These are phyloP conservation scores for Pistacia vera DNA, from an alignment of 345 rosid species.

Conservation along the genomic window DNA sequence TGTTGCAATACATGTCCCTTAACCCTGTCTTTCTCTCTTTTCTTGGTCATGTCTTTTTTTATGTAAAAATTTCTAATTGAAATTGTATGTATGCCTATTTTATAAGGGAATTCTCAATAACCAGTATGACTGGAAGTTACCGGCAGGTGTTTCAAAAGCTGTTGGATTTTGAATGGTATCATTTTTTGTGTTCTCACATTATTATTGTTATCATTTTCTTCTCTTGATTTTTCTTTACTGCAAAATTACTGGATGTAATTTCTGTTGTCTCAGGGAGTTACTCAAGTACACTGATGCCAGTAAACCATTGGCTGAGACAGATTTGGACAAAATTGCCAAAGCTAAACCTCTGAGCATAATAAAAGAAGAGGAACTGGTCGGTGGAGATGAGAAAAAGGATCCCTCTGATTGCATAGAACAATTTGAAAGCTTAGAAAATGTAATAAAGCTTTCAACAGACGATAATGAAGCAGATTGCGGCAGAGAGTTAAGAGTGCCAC, in stretches of 20 bases:
- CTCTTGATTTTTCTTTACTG: neutral
- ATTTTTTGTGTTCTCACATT: neutral
- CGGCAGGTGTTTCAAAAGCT: slow-evolving; percentile 91
- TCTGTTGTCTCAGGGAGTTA: slow-evolving; percentile 57
- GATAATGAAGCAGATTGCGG: slow-evolving; percentile 31
- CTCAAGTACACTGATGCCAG: slow-evolving; percentile 66
- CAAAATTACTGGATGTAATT: slow-evolving; percentile 13
- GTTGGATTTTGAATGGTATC: slow-evolving; percentile 73
- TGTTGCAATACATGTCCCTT: slow-evolving; percentile 17
- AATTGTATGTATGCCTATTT: neutral
- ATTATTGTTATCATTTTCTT: neutral
- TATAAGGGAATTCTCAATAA: slow-evolving; percentile 94
- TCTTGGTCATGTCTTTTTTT: neutral
- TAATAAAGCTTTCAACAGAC: slow-evolving; percentile 18
- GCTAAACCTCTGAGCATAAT: slow-evolving; percentile 24
- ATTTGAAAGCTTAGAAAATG: slow-evolving; percentile 26
- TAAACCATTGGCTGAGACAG: slow-evolving; percentile 80
- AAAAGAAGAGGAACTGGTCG: slow-evolving; percentile 33
- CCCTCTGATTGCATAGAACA: slow-evolving; percentile 22
- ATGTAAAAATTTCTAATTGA: neutral
- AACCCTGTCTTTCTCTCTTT: neutral
- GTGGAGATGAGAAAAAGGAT: slow-evolving; percentile 27
- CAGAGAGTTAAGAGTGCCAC: slow-evolving; percentile 26
- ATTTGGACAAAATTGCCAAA: slow-evolving; percentile 67
- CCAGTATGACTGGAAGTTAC: slow-evolving; percentile 91